A percentile compares a stretch with the other conserved stretches of the same genome.
These are phyloP conservation scores for Lasiosphaeria ovina DNA, from an alignment of 495 filamentous ascomycete genomes.

Conservation along the genomic window DNA sequence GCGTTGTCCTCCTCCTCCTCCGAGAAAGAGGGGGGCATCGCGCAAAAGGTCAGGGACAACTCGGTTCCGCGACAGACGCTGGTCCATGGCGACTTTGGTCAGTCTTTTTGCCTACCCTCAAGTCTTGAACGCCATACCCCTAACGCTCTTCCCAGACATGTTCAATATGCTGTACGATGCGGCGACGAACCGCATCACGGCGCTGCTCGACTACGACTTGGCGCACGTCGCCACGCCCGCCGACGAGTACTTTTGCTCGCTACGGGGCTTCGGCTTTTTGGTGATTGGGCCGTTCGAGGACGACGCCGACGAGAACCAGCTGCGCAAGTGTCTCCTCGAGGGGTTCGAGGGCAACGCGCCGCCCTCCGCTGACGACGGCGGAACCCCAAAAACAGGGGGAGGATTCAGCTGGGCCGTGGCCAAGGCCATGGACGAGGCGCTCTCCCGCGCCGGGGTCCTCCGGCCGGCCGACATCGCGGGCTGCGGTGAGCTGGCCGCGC, in stretches of 20 bases:
- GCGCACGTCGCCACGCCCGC: conserved; percentile 17
- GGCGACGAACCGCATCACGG: conserved; percentile 8
- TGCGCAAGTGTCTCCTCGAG: background rate
- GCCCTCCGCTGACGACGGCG: background rate
- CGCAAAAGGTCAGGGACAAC: conserved; percentile 3
- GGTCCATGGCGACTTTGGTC: conserved; percentile 18
- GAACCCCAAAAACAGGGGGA: background rate
- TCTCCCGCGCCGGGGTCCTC: background rate
- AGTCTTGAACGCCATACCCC: background rate
- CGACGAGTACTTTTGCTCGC: conserved; percentile 25
- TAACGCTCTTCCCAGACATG: conserved; percentile 5
- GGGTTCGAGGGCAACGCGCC: background rate
- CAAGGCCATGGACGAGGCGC: background rate
- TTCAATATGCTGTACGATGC: conserved; percentile 19
- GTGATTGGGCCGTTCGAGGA: conserved; percentile 1
- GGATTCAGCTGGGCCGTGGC: background rate
- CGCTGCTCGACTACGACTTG: conserved; percentile 19
- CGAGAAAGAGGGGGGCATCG: background rate
- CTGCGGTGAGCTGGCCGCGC: background rate
- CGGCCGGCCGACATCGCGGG: background rate
- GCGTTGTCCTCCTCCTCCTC: background rate
- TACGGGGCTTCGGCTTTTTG: conserved; percentile 4
- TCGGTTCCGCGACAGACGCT: conserved; percentile 7
- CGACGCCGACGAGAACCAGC: background rate
- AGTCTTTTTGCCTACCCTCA: background rate